Base-by-base conservation (phyloP, 2,329 filamentous ascomycete species). In the Podosphaera aphanis region DNA sequence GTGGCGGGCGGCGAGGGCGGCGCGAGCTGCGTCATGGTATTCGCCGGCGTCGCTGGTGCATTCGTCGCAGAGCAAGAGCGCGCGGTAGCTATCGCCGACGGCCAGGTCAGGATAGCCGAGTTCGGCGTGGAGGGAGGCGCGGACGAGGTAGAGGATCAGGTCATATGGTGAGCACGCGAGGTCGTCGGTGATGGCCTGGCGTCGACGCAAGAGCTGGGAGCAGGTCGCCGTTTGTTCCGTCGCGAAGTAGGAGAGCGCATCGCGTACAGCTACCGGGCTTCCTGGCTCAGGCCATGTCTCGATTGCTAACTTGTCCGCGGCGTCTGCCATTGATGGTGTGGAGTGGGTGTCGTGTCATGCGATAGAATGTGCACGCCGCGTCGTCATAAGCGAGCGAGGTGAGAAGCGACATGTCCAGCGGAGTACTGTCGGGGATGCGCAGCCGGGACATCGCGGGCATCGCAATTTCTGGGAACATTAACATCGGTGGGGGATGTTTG, bases 81-180 rank as follows among this genome's bases (percentile, higher is more conserved):
- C 85, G 46, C 81, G 79, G 60, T 95, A 95, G 4, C 84, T 83
- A 65, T 94, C 86, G 29, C 84, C 83, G 10, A 79, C 78, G 4
- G 85, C 85, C 35, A 98, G 72, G 60, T 98, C 90, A 0, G 84
- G 83, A 60, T 93, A 95, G 33, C 76, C 83, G 41, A 94, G 68
- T 40, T 74, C 66, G 15, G 76, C 71, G 60, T 94, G 76, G 37
- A 80, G 66, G 29, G 71, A 64, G 20, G 83, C 83, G 27, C 86
- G 74, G 51, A 79, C 70, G 46, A 82, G 65, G 52, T 77, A 79
- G 6, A 79, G 64, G 46, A 80, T 65, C 31, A 75, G 60, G 53
- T 80, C 74, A 56, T 77, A 79, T 1, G 74, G 69, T 3, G 63
- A 59, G 6, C 62, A 63, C 8, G 60, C 58, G 16, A 79, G 63